A percentile compares a stretch with the other conserved stretches of the same genome.
These are phyloP conservation scores for Eustoma russellianum DNA, from an alignment of 257 asterid genomes.

Conservation along the genomic window DNA sequence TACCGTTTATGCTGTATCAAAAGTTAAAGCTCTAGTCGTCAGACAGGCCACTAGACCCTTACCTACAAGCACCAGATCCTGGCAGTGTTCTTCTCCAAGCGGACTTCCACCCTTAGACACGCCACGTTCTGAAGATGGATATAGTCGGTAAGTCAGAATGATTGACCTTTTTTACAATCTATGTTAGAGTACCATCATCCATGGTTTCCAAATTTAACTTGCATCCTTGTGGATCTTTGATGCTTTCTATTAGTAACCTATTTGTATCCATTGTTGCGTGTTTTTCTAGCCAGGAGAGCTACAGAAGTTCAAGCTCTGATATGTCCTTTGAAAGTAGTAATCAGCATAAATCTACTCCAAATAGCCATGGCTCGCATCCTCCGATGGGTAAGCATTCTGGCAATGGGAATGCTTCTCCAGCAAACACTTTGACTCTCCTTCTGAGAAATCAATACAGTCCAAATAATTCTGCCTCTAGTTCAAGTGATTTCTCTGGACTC, in stretches of 20 bases:
- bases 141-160: constrained; percentile 26
- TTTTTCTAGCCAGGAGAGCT: constrained; percentile 38
- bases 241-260: neutral
- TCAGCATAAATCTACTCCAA: constrained; percentile 7
- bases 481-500: constrained; percentile 23
- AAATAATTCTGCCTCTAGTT: constrained; percentile 15
- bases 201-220: too few species aligned
- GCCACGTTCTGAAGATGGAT: constrained; percentile 12
- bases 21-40: constrained; percentile 30
- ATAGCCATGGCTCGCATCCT: constrained; percentile 5
- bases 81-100: constrained; percentile 4
- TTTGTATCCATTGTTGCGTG: neutral
- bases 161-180: too few species aligned
- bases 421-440: constrained; percentile 20
- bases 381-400: constrained; percentile 11
- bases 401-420: constrained; percentile 14
- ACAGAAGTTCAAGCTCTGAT: constrained; percentile 30
- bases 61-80: constrained; percentile 27
- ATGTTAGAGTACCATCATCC: too few species aligned
- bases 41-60: constrained; percentile 40
- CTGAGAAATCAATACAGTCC: constrained; percentile 18
- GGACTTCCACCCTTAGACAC: constrained; percentile 13
- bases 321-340: constrained; percentile 20
- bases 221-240: too few species aligned
- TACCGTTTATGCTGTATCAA: constrained; percentile 50